Conservation (phyloP, 2,329 filamentous ascomycete genomes). For the Arthroderma uncinatum region DNA sequence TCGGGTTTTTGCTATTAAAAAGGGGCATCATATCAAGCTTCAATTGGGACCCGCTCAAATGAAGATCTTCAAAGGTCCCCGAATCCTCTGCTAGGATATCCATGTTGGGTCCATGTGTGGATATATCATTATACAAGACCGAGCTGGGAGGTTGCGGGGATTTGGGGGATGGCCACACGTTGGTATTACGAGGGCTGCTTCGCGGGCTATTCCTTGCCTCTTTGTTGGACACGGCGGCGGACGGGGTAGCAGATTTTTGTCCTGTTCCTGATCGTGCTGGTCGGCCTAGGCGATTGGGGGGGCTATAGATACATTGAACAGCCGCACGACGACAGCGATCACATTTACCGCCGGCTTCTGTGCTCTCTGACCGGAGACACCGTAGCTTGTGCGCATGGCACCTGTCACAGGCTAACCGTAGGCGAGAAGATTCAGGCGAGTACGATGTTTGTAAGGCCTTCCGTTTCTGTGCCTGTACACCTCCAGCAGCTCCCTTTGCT, state of each 20-base stretch:
- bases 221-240: background rate
- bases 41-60: background rate
- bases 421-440: background rate
- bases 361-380: background rate
- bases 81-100: background rate
- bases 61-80: background rate
- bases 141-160: background rate
- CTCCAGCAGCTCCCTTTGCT: background rate
- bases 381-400: conserved; percentile 3
- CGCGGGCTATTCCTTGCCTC: background rate
- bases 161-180: background rate
- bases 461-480: background rate
- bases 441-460: background rate
- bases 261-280: background rate
- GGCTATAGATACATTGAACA: background rate
- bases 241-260: background rate
- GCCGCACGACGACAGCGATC: background rate
- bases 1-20: background rate
- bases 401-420: background rate
- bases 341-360: background rate
- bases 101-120: background rate
- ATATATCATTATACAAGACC: background rate
- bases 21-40: background rate
- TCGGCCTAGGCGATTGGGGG: background rate
- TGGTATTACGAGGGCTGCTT: background rate